Base-by-base conservation (phyloP, 169 alveolate genomes). In the Theileria parva region DNA sequence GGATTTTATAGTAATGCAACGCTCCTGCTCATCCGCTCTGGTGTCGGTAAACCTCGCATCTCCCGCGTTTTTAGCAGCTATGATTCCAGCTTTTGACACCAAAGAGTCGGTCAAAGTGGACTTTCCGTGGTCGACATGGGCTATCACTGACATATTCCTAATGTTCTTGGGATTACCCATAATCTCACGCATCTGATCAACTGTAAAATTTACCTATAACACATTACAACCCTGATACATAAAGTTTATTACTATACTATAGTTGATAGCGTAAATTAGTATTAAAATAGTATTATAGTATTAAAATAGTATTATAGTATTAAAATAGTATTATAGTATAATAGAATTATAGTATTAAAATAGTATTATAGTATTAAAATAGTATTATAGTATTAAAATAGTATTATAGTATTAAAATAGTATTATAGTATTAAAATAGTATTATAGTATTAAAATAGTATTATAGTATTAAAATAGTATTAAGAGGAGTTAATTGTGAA, bases 51-150 rank as follows among this genome's bases (percentile, higher is more conserved):
- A 95, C 87, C 99, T 97, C 27, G 99, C 99, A 76, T 97, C 99
- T 66, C 99, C 99, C 61, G 99, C 99, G 60, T 95, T 96, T 80
- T 97, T 97, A 27, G 97, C 96, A 13, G 99, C 97, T 77, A 98
- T 98, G 81, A 98, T 98, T 67, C 99, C 99, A 39, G 99, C 99
- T 81, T 97, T 97, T 83, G 98, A 95, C 79, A 98, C 98, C 90
- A 98, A 91, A 30, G 99, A 98, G 77, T 98, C 99, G 34, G 99
- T 98, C 74, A 98, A 88, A 71, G 99, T 98, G 74, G 99, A 96
- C 90, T 98, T 98, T 51, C 99, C 99, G 96, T 98, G 99, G 86
- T 98, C 99, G 94, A 98, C 99, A 93, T 97, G 99, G 74, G 99
- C 99, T 85, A 98, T 98, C 89, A 98, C 99, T 73, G 99, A 97